phyloP scores from a whole-genome alignment of 106 monocot species.

The Dactylorhiza incarnata region DNA sequence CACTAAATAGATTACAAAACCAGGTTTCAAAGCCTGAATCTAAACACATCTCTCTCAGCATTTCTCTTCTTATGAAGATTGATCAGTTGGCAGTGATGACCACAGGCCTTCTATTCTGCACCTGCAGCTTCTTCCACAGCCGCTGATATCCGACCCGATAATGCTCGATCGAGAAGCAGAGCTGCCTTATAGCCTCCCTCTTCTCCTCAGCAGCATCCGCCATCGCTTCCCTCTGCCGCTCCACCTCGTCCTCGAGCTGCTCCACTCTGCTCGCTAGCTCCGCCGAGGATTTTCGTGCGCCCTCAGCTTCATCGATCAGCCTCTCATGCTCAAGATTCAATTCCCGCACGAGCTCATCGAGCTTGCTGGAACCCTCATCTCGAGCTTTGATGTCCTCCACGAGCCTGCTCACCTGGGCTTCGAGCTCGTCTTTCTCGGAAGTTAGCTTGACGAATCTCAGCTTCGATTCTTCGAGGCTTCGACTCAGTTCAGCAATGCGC shows the following conservation, averaged over 20 bases:
- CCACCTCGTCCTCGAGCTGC: constrained; percentile 55
- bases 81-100: constrained; percentile 32
- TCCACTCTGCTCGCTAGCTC: constrained; percentile 19
- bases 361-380: not conserved
- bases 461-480: too few relatives aligned
- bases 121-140: constrained; percentile 53
- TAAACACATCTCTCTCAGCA: not conserved
- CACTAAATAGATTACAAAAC: too few relatives aligned
- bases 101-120: constrained; percentile 27
- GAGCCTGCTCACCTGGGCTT: too few relatives aligned
- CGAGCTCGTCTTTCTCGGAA: too few relatives aligned
- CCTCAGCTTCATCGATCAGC: constrained; percentile 31
- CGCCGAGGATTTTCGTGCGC: constrained; percentile 8
- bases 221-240: constrained; percentile 39
- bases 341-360: constrained; percentile 28
- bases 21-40: not conserved
- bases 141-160: constrained; percentile 63
- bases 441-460: too few relatives aligned
- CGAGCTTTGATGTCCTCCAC: constrained; percentile 9
- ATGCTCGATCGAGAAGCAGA: constrained; percentile 83
- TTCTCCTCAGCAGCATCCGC: constrained; percentile 69
- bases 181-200: constrained; percentile 90
- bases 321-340: constrained; percentile 33
- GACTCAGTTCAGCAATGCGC: too few relatives aligned
- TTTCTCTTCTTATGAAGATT: not conserved